A percentile compares a stretch with the other conserved stretches of the same genome.
Evolutionary conservation across 2,329 filamentous ascomycete species (phyloP).

Genomic region (Pseudogymnoascus sp.): DNA sequence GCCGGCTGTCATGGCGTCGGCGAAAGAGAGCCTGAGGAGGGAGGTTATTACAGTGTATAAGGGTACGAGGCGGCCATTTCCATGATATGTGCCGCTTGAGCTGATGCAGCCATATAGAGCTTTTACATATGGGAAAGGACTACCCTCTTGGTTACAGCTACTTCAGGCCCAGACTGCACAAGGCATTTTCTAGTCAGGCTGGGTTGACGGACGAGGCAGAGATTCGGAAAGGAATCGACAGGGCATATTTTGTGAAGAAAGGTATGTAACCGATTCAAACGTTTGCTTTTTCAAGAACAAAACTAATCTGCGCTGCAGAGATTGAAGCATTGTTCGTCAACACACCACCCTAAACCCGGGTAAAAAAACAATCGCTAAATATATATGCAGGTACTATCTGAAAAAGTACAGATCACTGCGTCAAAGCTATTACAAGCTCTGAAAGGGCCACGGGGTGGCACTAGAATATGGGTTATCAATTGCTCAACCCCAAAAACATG

Average conservation of each 20-base stretch:
- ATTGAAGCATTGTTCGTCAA: slow-evolving; percentile 70
- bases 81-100: neutral
- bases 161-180: slow-evolving; percentile 73
- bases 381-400: slow-evolving; percentile 66
- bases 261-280: slow-evolving; percentile 40
- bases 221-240: slow-evolving; percentile 66
- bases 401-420: slow-evolving; percentile 82
- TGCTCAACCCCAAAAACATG: neutral
- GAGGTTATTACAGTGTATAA: slow-evolving; percentile 86
- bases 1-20: neutral
- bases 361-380: neutral
- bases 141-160: slow-evolving; percentile 82
- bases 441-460: neutral
- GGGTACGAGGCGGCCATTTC: slow-evolving; percentile 42
- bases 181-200: slow-evolving; percentile 73
- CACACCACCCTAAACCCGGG: slow-evolving; percentile 4
- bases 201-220: slow-evolving; percentile 61
- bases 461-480: slow-evolving; percentile 6
- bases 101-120: slow-evolving; percentile 45
- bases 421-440: neutral
- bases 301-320: slow-evolving; percentile 46
- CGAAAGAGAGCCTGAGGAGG: slow-evolving; percentile 47
- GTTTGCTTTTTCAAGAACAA: neutral
- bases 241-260: slow-evolving; percentile 86
- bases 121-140: slow-evolving; percentile 74